These are phyloP conservation scores for Taphrina confusa DNA, from an alignment of 1,139 yeast genomes.

Conservation along the genomic window DNA sequence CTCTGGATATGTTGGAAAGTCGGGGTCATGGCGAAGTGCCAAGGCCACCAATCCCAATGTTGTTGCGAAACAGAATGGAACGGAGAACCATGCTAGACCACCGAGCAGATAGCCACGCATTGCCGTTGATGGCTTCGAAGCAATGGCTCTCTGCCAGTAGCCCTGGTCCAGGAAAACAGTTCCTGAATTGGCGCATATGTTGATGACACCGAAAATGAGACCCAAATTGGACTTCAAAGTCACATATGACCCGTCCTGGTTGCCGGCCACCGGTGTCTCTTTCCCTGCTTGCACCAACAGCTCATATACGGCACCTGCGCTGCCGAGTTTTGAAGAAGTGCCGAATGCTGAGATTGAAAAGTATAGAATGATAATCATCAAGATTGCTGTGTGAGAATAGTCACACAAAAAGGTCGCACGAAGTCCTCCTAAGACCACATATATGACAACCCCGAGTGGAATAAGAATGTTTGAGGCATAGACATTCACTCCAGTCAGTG, in stretches of 20 bases:
- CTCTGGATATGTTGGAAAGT: slow-evolving; percentile 48
- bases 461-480: slow-evolving; percentile 49
- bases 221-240: slow-evolving; percentile 54
- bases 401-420: slow-evolving; percentile 55
- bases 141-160: slow-evolving; percentile 55
- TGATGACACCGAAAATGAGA: slow-evolving; percentile 48
- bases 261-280: slow-evolving; percentile 50
- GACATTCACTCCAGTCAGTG: slow-evolving; percentile 49
- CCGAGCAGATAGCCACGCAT: slow-evolving; percentile 50
- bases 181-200: slow-evolving; percentile 40
- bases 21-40: slow-evolving; percentile 47
- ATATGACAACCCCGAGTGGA: slow-evolving; percentile 51
- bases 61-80: slow-evolving; percentile 51
- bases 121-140: slow-evolving; percentile 49
- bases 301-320: slow-evolving; percentile 54
- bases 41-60: slow-evolving; percentile 50
- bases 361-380: slow-evolving; percentile 50
- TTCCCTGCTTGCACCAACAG: slow-evolving; percentile 48
- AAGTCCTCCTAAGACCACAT: slow-evolving; percentile 53
- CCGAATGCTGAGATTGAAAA: slow-evolving; percentile 48
- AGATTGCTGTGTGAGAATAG: slow-evolving; percentile 52
- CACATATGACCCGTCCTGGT: slow-evolving; percentile 53
- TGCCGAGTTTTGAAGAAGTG: slow-evolving; percentile 51
- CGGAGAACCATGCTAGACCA: slow-evolving; percentile 51
- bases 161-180: slow-evolving; percentile 52